Evolutionary conservation across 176 grass and related monocot species (phyloP).

Genomic region (Cymbopogon citratus): DNA sequence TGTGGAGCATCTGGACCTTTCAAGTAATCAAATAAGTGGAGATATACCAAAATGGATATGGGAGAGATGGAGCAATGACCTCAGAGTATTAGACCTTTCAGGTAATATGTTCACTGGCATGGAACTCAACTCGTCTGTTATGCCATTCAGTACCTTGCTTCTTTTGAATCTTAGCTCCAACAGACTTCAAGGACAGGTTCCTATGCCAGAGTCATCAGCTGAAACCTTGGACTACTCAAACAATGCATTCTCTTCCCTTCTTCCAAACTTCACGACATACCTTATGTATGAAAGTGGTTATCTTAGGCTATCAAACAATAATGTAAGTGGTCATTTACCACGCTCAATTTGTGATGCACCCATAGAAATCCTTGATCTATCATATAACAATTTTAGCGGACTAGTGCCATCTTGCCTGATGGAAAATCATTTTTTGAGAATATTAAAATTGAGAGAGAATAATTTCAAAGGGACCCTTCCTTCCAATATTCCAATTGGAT

Average conservation of each 20-base stretch:
- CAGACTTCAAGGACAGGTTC: neutral
- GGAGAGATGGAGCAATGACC: neutral
- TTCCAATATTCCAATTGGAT: neutral
- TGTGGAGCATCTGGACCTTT: neutral
- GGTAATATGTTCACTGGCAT: neutral
- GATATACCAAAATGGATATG: slow-evolving; percentile 36
- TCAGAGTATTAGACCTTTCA: neutral
- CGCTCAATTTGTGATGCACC: slow-evolving; percentile 8
- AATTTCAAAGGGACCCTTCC: neutral
- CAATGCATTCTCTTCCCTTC: neutral
- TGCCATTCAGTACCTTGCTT: neutral
- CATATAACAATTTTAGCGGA: neutral
- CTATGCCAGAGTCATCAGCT: neutral
- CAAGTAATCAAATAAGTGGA: slow-evolving; percentile 18
- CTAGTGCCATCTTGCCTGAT: neutral
- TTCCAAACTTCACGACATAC: slow-evolving; percentile 14
- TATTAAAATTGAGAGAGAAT: slow-evolving; percentile 25
- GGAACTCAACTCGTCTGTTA: neutral
- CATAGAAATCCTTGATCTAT: neutral
- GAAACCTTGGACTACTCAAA: neutral
- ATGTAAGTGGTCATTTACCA: neutral
- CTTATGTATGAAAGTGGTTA: neutral
- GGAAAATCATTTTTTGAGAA: neutral
- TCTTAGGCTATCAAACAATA: slow-evolving; percentile 19
- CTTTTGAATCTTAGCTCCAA: slow-evolving; percentile 5